Evolutionary conservation across 768 basidiomycete species (phyloP).

Genomic region (Rhizopogon vulgaris): DNA sequence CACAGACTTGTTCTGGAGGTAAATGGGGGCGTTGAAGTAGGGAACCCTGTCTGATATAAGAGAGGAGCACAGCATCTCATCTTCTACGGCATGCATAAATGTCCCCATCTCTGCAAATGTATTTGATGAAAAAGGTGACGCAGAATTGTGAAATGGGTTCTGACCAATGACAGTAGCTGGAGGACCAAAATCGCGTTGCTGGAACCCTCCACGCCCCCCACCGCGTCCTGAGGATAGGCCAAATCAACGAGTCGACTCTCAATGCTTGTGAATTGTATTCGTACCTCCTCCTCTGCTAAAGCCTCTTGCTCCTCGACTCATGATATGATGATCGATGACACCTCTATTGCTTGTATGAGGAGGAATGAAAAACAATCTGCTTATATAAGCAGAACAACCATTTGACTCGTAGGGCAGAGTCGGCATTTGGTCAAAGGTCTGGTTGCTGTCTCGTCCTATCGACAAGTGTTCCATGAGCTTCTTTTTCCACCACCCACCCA

Average conservation of each 20-base stretch:
- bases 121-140: constrained; percentile 7
- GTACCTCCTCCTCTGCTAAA: constrained; percentile 49
- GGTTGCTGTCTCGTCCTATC: not conserved
- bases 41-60: constrained; percentile 86
- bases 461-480: constrained; percentile 26
- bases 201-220: constrained; percentile 63
- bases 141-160: constrained; percentile 9
- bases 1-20: constrained; percentile 90
- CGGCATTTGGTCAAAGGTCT: too few relatives aligned
- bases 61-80: constrained; percentile 95
- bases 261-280: not conserved
- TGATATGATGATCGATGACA: constrained; percentile 11
- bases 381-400: constrained; percentile 19
- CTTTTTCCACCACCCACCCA: constrained; percentile 25
- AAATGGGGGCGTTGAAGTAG: constrained; percentile 98
- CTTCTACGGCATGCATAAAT: constrained; percentile 93
- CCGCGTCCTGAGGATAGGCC: constrained; percentile 39
- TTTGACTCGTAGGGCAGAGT: not conserved
- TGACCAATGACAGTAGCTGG: constrained; percentile 74
- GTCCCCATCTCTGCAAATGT: constrained; percentile 74
- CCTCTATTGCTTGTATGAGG: too few relatives aligned
- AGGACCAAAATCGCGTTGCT: constrained; percentile 69
- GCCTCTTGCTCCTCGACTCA: constrained; percentile 54
- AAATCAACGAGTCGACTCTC: not conserved
- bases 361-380: not conserved